Evolutionary conservation across 208 protist genomes (phyloP), one percentile per base, ranked within the genome.

Genomic region (Herpetomonas tarakana): DNA sequence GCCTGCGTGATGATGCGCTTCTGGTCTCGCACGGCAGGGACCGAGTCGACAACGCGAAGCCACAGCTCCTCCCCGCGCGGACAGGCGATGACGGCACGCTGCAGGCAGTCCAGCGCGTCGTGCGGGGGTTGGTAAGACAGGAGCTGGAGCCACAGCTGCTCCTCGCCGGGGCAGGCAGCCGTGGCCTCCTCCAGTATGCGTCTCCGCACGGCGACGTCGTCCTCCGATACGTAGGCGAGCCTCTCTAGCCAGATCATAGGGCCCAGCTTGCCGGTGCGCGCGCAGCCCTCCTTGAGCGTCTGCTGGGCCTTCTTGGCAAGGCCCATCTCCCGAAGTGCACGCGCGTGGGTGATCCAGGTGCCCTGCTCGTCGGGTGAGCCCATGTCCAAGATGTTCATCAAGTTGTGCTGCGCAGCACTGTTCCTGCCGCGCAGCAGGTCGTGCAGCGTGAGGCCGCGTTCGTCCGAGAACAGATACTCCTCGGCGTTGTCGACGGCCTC

Each of bases 341-440:
- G 75, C 0, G 88, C 70, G 47, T 89, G 88, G 1, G 82, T 92
- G 63, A 94, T 84, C 78, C 81, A 94, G 7, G 88, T 94, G 1
- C 72, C 82, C 60, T 89, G 88, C 71, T 94, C 81, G 51, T 81
- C 82, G 14, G 73, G 58, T 14, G 87, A 94, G 46, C 87, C 87
- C 78, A 91, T 89, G 21, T 62, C 70, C 21, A 94, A 74, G 18
- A 94, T 58, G 47, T 61, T 79, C 28, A 81, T 66, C n/a, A 88
- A 58, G 1, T 68, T 78, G 6, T 82, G 64, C 46, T 83, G 67
- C 14, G 60, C 38, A 11, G 71, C 73, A 1, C 71, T 54, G 0
- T 44, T 21, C 31, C 74, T 68, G 39, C 76, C 78, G 3, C 67
- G 69, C 31, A 86, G 68, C 24, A 94, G 46, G 50, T 94, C 88